These are phyloP conservation scores for Colletotrichum eleusines DNA, from an alignment of 2,329 filamentous ascomycete genomes.

Conservation along the genomic window DNA sequence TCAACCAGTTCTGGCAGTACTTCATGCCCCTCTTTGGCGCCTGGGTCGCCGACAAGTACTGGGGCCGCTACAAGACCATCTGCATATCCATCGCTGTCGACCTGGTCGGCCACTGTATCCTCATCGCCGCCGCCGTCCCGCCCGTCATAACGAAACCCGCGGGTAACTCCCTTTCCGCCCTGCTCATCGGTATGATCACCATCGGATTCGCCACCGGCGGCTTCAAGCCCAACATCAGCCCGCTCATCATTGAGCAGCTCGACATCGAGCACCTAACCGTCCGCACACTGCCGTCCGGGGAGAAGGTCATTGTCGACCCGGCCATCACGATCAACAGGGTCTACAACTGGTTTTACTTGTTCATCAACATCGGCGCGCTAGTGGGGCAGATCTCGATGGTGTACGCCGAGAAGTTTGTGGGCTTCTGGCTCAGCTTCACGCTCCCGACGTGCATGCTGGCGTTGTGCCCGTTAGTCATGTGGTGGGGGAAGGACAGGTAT, in stretches of 20 bases:
- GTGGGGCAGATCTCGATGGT: conserved; percentile 74
- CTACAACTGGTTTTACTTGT: conserved; percentile 78
- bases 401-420: conserved; percentile 80
- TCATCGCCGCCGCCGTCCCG: conserved; percentile 75
- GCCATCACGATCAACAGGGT: conserved; percentile 72
- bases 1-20: conserved; percentile 72
- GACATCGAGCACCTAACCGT: conserved; percentile 66
- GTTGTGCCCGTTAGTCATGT: conserved; percentile 71
- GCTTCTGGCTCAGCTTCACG: conserved; percentile 78
- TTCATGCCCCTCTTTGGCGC: conserved; percentile 69
- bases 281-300: conserved; percentile 64
- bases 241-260: conserved; percentile 75
- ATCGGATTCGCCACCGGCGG: conserved; percentile 75
- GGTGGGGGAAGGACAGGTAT: conserved; percentile 71
- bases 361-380: conserved; percentile 78
- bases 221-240: conserved; percentile 80
- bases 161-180: conserved; percentile 67
- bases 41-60: conserved; percentile 66
- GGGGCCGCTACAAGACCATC: conserved; percentile 78
- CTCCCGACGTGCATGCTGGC: conserved; percentile 76
- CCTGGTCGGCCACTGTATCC: conserved; percentile 74
- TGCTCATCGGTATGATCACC: conserved; percentile 69
- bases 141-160: conserved; percentile 66
- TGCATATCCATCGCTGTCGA: conserved; percentile 70
- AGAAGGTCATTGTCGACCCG: conserved; percentile 75